These are phyloP conservation scores for Epicoccum sorghinum DNA, from an alignment of 2,329 filamentous ascomycete species.

Conservation along the genomic window DNA sequence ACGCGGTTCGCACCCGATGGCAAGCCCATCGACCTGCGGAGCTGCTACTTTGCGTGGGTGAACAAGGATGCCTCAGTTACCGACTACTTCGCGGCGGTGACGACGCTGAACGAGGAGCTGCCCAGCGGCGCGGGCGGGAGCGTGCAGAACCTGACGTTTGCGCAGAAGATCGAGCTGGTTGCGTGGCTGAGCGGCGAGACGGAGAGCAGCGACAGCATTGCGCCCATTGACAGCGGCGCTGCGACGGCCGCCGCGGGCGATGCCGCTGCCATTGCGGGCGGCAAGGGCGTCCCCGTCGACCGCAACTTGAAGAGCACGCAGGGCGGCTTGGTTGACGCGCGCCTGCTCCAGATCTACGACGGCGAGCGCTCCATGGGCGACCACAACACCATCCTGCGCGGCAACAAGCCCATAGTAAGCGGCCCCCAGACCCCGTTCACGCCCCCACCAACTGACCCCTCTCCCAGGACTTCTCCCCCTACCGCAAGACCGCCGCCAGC, in stretches of 20 bases:
- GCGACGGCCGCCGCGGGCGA: constrained; percentile 54
- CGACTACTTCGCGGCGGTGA: constrained; percentile 86
- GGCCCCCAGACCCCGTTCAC: not conserved
- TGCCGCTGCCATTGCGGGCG: constrained; percentile 60
- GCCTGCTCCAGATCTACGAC: constrained; percentile 86
- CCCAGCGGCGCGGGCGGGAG: constrained; percentile 65
- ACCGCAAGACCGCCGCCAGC: constrained; percentile 81
- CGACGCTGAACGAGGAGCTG: constrained; percentile 80
- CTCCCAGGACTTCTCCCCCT: constrained; percentile 85
- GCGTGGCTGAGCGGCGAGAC: constrained; percentile 91
- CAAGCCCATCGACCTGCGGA: constrained; percentile 81
- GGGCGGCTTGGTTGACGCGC: constrained; percentile 68
- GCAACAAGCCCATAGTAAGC: constrained; percentile 84
- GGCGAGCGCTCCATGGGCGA: constrained; percentile 92
- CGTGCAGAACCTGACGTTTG: constrained; percentile 88
- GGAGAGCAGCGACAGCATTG: constrained; percentile 85
- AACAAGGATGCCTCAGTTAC: constrained; percentile 90
- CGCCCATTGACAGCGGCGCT: constrained; percentile 72
- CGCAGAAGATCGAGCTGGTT: constrained; percentile 88
- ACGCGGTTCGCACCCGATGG: constrained; percentile 82
- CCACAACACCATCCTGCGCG: constrained; percentile 84
- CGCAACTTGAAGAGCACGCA: constrained; percentile 46
- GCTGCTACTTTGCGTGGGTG: constrained; percentile 94
- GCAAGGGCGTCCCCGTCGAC: constrained; percentile 50
- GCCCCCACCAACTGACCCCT: constrained; percentile 18